phyloP scores from a whole-genome alignment of 768 basidiomycete genomes.

The Amanita rimosa region DNA sequence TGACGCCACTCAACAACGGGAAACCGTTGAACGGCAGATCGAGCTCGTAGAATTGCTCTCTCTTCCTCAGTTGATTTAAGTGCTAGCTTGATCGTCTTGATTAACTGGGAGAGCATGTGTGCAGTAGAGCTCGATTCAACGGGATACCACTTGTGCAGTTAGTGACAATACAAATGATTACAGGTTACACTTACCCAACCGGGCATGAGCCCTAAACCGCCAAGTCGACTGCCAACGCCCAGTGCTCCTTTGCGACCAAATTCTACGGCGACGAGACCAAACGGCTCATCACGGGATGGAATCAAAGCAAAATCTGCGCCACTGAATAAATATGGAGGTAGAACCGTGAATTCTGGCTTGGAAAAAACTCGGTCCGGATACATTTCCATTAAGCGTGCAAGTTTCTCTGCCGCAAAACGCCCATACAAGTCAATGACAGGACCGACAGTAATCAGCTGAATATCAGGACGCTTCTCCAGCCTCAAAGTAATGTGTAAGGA shows the following conservation, averaged over 20 bases:
- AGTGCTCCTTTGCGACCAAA: conserved; percentile 95
- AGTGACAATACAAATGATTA: not conserved
- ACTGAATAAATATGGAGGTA: conserved; percentile 88
- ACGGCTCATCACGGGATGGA: conserved; percentile 93
- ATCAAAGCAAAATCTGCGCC: conserved; percentile 95
- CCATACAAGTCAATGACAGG: conserved; percentile 95
- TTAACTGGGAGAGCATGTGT: conserved; percentile 90
- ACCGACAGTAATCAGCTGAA: conserved; percentile 84
- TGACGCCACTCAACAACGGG: conserved; percentile 98
- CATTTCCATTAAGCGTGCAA: conserved; percentile 87
- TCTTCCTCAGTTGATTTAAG: conserved; percentile 86
- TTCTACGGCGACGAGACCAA: conserved; percentile 92
- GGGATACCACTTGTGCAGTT: conserved; percentile 73
- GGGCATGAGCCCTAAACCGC: conserved; percentile 94
- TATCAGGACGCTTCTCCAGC: conserved; percentile 73
- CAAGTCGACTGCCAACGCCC: conserved; percentile 88
- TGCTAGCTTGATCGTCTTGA: conserved; percentile 91
- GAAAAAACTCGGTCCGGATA: conserved; percentile 91
- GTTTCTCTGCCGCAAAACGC: conserved; percentile 90
- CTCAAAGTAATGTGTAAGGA: conserved; percentile 21
- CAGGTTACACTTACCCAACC: conserved; percentile 71
- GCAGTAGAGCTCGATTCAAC: conserved; percentile 88
- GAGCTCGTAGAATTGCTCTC: conserved; percentile 83
- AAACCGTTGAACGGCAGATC: conserved; percentile 93
- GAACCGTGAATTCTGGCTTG: conserved; percentile 93